A percentile compares a stretch with the other conserved stretches of the same genome.
Conservation (phyloP, 2,329 filamentous ascomycete species). For the Orbilia blumenaviensis region DNA sequence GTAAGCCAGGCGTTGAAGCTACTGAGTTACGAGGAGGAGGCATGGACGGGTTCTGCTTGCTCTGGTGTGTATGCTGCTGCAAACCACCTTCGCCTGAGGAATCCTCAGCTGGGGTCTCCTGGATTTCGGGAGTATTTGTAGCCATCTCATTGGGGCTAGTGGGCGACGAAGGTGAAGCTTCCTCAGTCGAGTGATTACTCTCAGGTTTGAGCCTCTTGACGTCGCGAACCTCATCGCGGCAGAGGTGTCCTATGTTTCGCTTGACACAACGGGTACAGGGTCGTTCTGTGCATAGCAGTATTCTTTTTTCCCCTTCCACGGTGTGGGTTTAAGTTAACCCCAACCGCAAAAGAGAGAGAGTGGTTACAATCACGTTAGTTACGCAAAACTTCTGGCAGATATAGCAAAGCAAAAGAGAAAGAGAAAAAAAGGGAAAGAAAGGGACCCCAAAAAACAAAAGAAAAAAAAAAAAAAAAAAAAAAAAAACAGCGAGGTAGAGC, state of each 20-base stretch:
- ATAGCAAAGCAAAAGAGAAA: slow-evolving; percentile 32
- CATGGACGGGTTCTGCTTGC: slow-evolving; percentile 62
- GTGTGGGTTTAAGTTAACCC: slow-evolving; percentile 58
- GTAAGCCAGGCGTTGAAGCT: slow-evolving; percentile 56
- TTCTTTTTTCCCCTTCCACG: slow-evolving; percentile 63
- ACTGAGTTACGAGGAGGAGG: slow-evolving; percentile 56
- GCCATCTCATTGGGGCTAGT: slow-evolving; percentile 55
- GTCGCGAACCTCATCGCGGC: slow-evolving; percentile 96
- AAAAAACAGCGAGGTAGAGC: slow-evolving; percentile 28
- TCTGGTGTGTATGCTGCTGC: slow-evolving; percentile 66
- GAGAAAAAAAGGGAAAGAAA: slow-evolving; percentile 25
- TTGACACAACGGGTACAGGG: slow-evolving; percentile 98
- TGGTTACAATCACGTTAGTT: slow-evolving; percentile 58
- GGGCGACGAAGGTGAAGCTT: slow-evolving; percentile 53
- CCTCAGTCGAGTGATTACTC: slow-evolving; percentile 55
- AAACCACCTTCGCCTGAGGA: slow-evolving; percentile 63
- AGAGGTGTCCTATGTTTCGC: slow-evolving; percentile 96
- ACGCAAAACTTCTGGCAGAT: slow-evolving; percentile 52
- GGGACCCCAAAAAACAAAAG: slow-evolving; percentile 46
- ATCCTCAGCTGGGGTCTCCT: slow-evolving; percentile 62
- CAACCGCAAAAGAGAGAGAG: slow-evolving; percentile 61
- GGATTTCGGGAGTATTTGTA: slow-evolving; percentile 60
- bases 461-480: slow-evolving; percentile 34
- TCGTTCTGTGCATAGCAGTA: slow-evolving; percentile 68
- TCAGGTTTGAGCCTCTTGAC: slow-evolving; percentile 80